phyloP scores from a whole-genome alignment of 495 filamentous ascomycete species.

The Wilcoxina mikolae region DNA sequence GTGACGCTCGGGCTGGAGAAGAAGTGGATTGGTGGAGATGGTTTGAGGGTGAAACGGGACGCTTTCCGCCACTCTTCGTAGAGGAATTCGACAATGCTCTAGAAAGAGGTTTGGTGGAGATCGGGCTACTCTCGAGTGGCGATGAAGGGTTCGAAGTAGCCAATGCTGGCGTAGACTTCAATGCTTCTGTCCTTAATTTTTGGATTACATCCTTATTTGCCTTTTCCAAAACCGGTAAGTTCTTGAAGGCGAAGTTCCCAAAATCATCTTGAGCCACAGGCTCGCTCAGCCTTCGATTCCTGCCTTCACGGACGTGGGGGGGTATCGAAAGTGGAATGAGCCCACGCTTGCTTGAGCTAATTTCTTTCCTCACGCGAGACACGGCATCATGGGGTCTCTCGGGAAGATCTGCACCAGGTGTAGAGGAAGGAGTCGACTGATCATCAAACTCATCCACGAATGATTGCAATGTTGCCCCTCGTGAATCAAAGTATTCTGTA shows the following conservation, averaged over 20 bases:
- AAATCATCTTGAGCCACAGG: conserved; percentile 83
- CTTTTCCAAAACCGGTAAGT: conserved; percentile 88
- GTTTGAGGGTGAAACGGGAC: conserved; percentile 73
- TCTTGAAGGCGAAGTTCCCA: conserved; percentile 92
- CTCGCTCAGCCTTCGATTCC: conserved; percentile 78
- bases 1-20: conserved; percentile 73
- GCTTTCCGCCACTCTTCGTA: conserved; percentile 47
- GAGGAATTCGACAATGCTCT: conserved; percentile 56
- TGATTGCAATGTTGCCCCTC: conserved; percentile 74
- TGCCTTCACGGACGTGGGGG: conserved; percentile 81
- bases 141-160: conserved; percentile 36
- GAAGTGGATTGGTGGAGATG: conserved; percentile 57
- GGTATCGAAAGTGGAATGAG: conserved; percentile 93
- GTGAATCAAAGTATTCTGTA: conserved; percentile 91
- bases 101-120: conserved; percentile 64
- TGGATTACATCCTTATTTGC: conserved; percentile 98
- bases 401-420: conserved; percentile 51
- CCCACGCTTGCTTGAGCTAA: conserved; percentile 67
- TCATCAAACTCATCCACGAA: conserved; percentile 92
- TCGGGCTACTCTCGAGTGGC: conserved; percentile 73
- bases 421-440: conserved; percentile 49
- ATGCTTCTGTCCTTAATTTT: conserved; percentile 76
- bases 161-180: conserved; percentile 36
- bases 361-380: conserved; percentile 73
- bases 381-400: conserved; percentile 91